Conservation (phyloP, 257 asterid genomes). For the Rehmannia glutinosa region DNA sequence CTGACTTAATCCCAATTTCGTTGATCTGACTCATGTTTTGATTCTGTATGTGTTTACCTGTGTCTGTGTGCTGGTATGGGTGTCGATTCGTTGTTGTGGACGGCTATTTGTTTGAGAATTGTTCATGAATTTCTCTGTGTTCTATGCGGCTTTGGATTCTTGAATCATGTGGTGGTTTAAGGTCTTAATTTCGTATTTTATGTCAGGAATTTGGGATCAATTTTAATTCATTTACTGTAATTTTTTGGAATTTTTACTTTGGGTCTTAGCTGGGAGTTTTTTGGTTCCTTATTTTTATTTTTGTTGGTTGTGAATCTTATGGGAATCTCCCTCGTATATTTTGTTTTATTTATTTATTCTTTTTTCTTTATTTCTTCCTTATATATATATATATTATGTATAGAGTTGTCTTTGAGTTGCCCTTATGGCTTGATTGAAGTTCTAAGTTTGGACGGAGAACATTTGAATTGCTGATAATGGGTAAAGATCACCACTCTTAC, state of each 20-base stretch:
- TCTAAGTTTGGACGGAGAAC: neutral
- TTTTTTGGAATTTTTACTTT: neutral
- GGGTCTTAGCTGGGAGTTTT: neutral
- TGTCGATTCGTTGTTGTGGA: too few relatives aligned
- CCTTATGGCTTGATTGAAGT: neutral
- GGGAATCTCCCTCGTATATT: neutral
- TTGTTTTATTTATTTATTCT: neutral
- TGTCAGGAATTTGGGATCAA: neutral
- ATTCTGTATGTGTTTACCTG: neutral
- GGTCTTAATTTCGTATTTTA: neutral
- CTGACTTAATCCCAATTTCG: neutral
- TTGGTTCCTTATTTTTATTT: too few relatives aligned
- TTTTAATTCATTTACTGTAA: neutral
- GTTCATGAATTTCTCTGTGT: neutral
- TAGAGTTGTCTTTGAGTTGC: neutral
- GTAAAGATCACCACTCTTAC: too few relatives aligned
- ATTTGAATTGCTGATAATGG: neutral
- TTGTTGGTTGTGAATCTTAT: neutral
- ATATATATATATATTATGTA: too few relatives aligned
- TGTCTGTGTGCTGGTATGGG: too few relatives aligned
- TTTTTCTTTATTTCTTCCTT: too few relatives aligned
- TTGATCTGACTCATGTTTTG: neutral
- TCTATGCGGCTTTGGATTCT: slow-evolving; percentile 10
- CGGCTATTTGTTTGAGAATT: neutral
- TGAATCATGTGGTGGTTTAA: neutral